Conservation (phyloP, 768 basidiomycete genomes). For the Mycena crocata region DNA sequence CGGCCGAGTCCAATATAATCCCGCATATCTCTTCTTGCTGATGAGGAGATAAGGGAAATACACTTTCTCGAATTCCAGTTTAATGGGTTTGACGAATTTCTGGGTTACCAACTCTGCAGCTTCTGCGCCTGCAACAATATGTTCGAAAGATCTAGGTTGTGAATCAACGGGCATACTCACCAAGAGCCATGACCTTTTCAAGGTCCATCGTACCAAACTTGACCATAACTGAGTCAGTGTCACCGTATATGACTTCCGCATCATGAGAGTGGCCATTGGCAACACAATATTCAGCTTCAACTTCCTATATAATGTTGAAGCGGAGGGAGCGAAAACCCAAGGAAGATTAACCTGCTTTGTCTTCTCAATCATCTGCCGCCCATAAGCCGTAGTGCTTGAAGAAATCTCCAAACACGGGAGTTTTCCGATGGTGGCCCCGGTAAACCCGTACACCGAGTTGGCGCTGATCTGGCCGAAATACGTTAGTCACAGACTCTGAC, state of each 20-base stretch:
- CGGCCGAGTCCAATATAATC: slow-evolving; percentile 95
- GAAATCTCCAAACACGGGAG: slow-evolving; percentile 96
- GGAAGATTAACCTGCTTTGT: slow-evolving; percentile 79
- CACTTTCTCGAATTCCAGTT: slow-evolving; percentile 99
- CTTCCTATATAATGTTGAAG: slow-evolving; percentile 65
- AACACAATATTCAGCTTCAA: slow-evolving; percentile 87
- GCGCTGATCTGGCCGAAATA: slow-evolving; percentile 85
- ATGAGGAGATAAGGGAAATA: slow-evolving; percentile 99
- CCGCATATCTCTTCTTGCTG: slow-evolving; percentile 98
- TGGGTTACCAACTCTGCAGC: slow-evolving; percentile 92
- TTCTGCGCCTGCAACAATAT: slow-evolving; percentile 76
- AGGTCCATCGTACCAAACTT: slow-evolving; percentile 93
- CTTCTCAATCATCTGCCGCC: slow-evolving; percentile 98
- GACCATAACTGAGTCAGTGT: slow-evolving; percentile 99
- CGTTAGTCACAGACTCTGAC: background rate
- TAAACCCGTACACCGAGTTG: slow-evolving; percentile 99
- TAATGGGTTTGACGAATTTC: slow-evolving; percentile 96
- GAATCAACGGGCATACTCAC: slow-evolving; percentile 54
- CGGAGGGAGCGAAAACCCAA: background rate
- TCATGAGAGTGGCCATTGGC: slow-evolving; percentile 89
- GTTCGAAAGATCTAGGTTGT: too few species aligned
- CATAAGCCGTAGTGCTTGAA: slow-evolving; percentile 94
- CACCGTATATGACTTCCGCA: slow-evolving; percentile 97
- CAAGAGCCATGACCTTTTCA: slow-evolving; percentile 88
- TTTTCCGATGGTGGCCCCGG: slow-evolving; percentile 97